Evolutionary conservation across 2,329 filamentous ascomycete genomes (phyloP).

Genomic region (Gnomoniopsis sp.): DNA sequence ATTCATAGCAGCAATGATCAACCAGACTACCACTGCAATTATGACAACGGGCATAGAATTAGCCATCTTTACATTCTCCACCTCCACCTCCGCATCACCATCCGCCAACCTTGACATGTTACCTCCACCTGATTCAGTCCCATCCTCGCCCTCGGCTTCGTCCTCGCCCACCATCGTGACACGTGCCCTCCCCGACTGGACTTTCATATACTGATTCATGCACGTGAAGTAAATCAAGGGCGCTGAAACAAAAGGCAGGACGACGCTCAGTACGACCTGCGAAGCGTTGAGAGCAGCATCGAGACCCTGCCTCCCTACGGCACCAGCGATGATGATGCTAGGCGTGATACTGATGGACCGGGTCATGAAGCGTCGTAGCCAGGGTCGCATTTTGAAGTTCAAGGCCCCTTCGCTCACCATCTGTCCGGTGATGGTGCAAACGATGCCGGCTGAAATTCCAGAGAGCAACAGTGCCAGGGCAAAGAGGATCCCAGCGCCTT

Average conservation of each 20-base stretch:
- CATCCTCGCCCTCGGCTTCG: conserved; percentile 20
- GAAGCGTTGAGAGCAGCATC: conserved; percentile 69
- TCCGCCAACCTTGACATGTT: neutral
- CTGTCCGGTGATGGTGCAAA: conserved; percentile 86
- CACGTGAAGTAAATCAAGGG: conserved; percentile 86
- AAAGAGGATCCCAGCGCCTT: conserved; percentile 78
- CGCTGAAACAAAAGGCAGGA: conserved; percentile 77
- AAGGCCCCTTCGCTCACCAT: conserved; percentile 85
- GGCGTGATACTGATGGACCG: conserved; percentile 78
- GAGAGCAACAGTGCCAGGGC: conserved; percentile 77
- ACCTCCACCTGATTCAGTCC: conserved; percentile 60
- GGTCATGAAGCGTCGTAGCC: conserved; percentile 75
- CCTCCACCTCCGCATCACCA: neutral
- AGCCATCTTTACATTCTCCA: conserved; percentile 56
- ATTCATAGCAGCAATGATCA: conserved; percentile 66
- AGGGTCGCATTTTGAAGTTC: conserved; percentile 70
- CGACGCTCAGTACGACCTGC: conserved; percentile 75
- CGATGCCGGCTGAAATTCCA: conserved; percentile 77
- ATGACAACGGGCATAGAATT: conserved; percentile 64
- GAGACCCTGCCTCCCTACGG: conserved; percentile 69
- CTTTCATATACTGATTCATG: conserved; percentile 75
- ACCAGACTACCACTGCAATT: conserved; percentile 45
- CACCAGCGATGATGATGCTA: conserved; percentile 77
- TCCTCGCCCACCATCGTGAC: conserved; percentile 25
- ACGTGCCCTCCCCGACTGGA: conserved; percentile 43